Percentiles rank a stretch among this genome's conserved stretches.
These are phyloP conservation scores for Hamigera avellanea DNA, from an alignment of 495 filamentous ascomycete genomes.

Conservation along the genomic window DNA sequence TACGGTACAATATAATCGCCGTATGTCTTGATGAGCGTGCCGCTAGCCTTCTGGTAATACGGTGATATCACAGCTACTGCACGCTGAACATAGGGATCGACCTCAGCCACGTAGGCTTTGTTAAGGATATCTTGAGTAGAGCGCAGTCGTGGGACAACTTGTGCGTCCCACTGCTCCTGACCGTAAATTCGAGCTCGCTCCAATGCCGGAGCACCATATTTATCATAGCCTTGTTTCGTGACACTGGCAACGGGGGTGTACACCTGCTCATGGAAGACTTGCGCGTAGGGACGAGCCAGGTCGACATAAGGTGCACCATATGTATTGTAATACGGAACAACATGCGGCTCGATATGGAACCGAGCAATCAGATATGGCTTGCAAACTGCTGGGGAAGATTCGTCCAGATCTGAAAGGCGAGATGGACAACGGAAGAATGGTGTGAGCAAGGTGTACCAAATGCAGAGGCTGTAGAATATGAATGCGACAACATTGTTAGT, in stretches of 20 bases:
- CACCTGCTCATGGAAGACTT: slow-evolving; percentile 50
- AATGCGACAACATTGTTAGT: not conserved
- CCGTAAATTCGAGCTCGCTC: slow-evolving; percentile 51
- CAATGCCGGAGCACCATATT: slow-evolving; percentile 69
- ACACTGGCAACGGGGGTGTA: slow-evolving; percentile 54
- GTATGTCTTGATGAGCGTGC: slow-evolving; percentile 52
- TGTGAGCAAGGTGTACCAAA: slow-evolving; percentile 79
- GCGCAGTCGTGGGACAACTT: slow-evolving; percentile 60
- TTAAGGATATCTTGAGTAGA: slow-evolving; percentile 46
- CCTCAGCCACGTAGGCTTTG: slow-evolving; percentile 51
- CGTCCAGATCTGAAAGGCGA: slow-evolving; percentile 48
- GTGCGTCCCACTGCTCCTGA: slow-evolving; percentile 64
- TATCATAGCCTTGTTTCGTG: slow-evolving; percentile 49
- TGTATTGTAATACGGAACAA: slow-evolving; percentile 75
- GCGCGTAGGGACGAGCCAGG: slow-evolving; percentile 61
- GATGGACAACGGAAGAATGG: slow-evolving; percentile 75
- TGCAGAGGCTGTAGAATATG: slow-evolving; percentile 49
- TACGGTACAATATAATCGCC: slow-evolving; percentile 63
- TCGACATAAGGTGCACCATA: slow-evolving; percentile 79
- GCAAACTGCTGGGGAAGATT: slow-evolving; percentile 69
- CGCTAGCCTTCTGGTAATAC: slow-evolving; percentile 55
- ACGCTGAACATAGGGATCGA: slow-evolving; percentile 65
- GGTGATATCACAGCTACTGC: slow-evolving; percentile 46
- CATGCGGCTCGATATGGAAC: slow-evolving; percentile 57
- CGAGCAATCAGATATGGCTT: slow-evolving; percentile 67